Percentiles rank a stretch among this genome's conserved stretches.
Evolutionary conservation across 139 green algal species (phyloP).

Genomic region (Limnomonas spitsbergensis): DNA sequence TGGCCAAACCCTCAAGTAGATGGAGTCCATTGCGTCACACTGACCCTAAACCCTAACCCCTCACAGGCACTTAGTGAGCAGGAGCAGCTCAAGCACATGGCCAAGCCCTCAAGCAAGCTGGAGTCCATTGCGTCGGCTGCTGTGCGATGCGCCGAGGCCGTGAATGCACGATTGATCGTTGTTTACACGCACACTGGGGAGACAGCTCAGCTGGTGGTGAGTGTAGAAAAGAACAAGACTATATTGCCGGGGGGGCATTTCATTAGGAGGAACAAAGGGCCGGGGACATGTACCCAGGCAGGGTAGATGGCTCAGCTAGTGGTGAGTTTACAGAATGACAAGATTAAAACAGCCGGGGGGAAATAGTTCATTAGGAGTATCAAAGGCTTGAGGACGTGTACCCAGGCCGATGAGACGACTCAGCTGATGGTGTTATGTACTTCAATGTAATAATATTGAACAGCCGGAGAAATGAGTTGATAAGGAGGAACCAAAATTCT

Average conservation of each 20-base stretch:
- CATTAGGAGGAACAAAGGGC: too few relatives aligned
- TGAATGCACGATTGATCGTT: slow-evolving; percentile 59
- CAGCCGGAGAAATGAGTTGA: too few relatives aligned
- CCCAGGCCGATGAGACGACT: too few relatives aligned
- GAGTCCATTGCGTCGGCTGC: slow-evolving; percentile 80
- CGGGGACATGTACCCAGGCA: background rate
- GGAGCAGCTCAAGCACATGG: too few relatives aligned
- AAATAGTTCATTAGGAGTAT: background rate
- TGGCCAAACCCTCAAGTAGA: too few relatives aligned
- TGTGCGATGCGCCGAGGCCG: slow-evolving; percentile 73
- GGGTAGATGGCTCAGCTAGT: background rate
- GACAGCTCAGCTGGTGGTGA: slow-evolving; percentile 73
- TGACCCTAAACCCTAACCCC: too few relatives aligned
- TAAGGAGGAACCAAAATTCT: too few relatives aligned
- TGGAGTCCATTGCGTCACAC: slow-evolving; percentile 84
- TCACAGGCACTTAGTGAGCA: too few relatives aligned
- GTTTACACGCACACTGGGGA: slow-evolving; percentile 77
- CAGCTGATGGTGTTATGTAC: too few relatives aligned
- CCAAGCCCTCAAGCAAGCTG: slow-evolving; percentile 52
- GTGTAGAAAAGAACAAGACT: too few relatives aligned
- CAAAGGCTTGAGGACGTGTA: background rate
- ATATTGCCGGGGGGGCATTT: too few relatives aligned
- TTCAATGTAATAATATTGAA: too few relatives aligned
- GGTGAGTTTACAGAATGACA: background rate
- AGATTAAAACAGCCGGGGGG: background rate